Evolutionary conservation across 2,329 filamentous ascomycete species (phyloP).

Genomic region (Fusarium verticillioides): DNA sequence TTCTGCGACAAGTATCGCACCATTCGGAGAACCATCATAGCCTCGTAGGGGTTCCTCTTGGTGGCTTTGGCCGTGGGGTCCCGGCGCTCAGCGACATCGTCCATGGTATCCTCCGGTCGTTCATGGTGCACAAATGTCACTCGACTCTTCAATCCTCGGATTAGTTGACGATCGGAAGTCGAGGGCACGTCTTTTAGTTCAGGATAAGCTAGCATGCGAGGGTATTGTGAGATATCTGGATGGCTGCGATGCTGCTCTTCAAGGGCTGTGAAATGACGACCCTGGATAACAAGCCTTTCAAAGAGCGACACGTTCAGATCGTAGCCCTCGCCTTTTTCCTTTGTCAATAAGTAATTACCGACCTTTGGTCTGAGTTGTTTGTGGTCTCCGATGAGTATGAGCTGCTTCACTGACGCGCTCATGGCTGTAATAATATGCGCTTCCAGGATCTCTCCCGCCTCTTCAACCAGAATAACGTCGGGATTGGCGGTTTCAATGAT

Average conservation of each 20-base stretch:
- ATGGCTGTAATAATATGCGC: conserved; percentile 70
- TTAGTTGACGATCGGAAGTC: conserved; percentile 57
- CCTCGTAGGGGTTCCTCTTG: conserved; percentile 73
- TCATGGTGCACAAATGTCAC: conserved; percentile 76
- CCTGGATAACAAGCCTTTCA: conserved; percentile 71
- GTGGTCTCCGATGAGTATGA: conserved; percentile 79
- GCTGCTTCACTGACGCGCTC: conserved; percentile 64
- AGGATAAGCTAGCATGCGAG: conserved; percentile 70
- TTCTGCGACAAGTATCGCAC: conserved; percentile 77
- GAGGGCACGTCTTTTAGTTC: conserved; percentile 65
- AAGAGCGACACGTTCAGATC: conserved; percentile 76
- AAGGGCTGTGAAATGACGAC: conserved; percentile 64
- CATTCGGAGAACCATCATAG: conserved; percentile 70
- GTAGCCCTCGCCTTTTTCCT: conserved; percentile 73
- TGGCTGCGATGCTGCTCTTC: conserved; percentile 74
- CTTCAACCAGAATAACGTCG: conserved; percentile 74
- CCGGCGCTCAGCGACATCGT: conserved; percentile 57
- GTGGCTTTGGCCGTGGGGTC: conserved; percentile 62
- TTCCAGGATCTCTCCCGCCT: conserved; percentile 79
- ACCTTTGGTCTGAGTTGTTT: conserved; percentile 77
- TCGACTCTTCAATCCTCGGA: conserved; percentile 68
- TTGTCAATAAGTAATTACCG: conserved; percentile 67
- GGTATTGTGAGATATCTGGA: conserved; percentile 71
- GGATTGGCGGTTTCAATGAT: conserved; percentile 65
- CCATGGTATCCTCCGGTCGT: conserved; percentile 60